phyloP scores from a whole-genome alignment of 2,329 filamentous ascomycete genomes.

The Helicocarpus griseus region DNA sequence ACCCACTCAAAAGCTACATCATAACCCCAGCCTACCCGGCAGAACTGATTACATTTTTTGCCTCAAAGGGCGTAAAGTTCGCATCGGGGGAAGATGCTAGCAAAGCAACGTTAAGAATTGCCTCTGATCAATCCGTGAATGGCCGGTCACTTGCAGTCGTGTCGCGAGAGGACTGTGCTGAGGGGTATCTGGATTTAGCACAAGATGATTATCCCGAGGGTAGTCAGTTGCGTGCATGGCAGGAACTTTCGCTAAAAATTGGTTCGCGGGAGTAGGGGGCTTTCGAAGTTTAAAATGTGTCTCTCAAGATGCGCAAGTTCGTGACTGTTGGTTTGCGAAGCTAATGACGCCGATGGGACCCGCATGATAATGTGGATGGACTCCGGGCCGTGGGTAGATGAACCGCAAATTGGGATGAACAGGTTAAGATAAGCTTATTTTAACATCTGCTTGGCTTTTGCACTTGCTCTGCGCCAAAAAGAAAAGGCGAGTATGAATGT shows the following conservation, averaged over 20 bases:
- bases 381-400: too few relatives aligned
- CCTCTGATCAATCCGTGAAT: constrained; percentile 21
- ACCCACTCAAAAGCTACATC: constrained; percentile 2
- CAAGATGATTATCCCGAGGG: constrained; percentile 25
- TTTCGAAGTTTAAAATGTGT: too few relatives aligned
- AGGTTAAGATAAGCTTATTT: background rate
- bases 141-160: constrained; percentile 26
- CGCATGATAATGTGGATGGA: too few relatives aligned
- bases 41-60: constrained; percentile 29
- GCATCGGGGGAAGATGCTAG: constrained; percentile 30
- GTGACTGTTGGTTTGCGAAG: too few relatives aligned
- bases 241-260: constrained; percentile 45
- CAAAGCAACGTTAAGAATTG: constrained; percentile 20
- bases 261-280: constrained; percentile 33
- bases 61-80: constrained; percentile 24
- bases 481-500: too few relatives aligned
- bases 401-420: too few relatives aligned
- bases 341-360: too few relatives aligned
- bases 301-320: too few relatives aligned
- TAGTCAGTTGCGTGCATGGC: constrained; percentile 41
- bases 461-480: too few relatives aligned
- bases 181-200: constrained; percentile 27
- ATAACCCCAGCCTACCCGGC: constrained; percentile 1
- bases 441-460: too few relatives aligned
- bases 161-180: constrained; percentile 20